These are phyloP conservation scores for Debaryomyces coudertii DNA, from an alignment of 1,139 yeast genomes.

Conservation along the genomic window DNA sequence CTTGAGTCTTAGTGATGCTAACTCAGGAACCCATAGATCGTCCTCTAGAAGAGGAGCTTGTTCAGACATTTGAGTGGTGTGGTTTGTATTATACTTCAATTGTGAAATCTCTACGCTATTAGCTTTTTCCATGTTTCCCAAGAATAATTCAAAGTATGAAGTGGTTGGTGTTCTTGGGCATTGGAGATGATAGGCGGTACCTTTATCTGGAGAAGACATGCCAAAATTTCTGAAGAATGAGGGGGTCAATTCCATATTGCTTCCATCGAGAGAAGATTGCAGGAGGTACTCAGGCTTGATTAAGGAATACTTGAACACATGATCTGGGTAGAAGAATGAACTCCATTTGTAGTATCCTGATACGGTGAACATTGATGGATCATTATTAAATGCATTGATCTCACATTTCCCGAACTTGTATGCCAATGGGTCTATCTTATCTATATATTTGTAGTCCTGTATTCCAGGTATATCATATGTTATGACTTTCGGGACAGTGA, in stretches of 20 bases:
- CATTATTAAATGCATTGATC: slow-evolving; percentile 29
- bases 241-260: slow-evolving; percentile 35
- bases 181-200: slow-evolving; percentile 17
- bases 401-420: slow-evolving; percentile 35
- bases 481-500: slow-evolving; percentile 19
- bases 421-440: slow-evolving; percentile 25
- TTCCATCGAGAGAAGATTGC: slow-evolving; percentile 25
- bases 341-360: slow-evolving; percentile 41
- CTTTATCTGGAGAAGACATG: slow-evolving; percentile 21
- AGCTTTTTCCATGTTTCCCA: slow-evolving; percentile 36
- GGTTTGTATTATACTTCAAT: slow-evolving; percentile 19
- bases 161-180: slow-evolving; percentile 36
- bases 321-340: slow-evolving; percentile 45
- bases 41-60: slow-evolving; percentile 18
- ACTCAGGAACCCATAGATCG: slow-evolving; percentile 40
- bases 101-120: slow-evolving; percentile 28
- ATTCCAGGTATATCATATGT: slow-evolving; percentile 20
- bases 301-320: slow-evolving; percentile 34
- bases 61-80: slow-evolving; percentile 16
- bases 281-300: slow-evolving; percentile 38
- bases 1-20: slow-evolving; percentile 38
- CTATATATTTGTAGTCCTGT: slow-evolving; percentile 15
- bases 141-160: slow-evolving; percentile 28
- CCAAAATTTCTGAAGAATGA: slow-evolving; percentile 35
- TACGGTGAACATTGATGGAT: slow-evolving; percentile 23